A percentile compares a stretch with the other conserved stretches of the same genome.
Evolutionary conservation across 495 filamentous ascomycete species (phyloP).

Genomic region (Extremus antarcticus): DNA sequence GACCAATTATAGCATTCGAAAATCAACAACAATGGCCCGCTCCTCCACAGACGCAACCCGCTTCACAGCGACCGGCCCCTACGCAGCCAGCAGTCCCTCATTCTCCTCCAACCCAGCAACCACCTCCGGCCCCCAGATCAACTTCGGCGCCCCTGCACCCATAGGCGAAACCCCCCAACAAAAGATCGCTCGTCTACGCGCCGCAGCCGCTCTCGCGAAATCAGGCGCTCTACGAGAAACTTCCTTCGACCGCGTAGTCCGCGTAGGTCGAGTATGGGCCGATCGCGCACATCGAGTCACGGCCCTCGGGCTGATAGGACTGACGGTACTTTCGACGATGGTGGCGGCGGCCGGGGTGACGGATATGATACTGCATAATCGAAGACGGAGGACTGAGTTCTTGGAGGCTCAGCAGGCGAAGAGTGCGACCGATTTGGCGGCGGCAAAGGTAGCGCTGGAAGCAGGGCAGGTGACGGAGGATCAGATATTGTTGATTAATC

Average conservation of each 20-base stretch:
- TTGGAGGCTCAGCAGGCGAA: slow-evolving; percentile 24
- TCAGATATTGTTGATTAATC: slow-evolving; percentile 26
- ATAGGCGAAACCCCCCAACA: slow-evolving; percentile 70
- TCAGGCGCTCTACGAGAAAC: slow-evolving; percentile 45
- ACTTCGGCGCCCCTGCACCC: slow-evolving; percentile 16
- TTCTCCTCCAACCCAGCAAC: slow-evolving; percentile 25
- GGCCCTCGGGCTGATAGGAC: slow-evolving; percentile 61
- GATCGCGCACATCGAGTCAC: slow-evolving; percentile 75
- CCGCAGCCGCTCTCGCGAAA: slow-evolving; percentile 61
- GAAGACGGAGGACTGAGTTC: slow-evolving; percentile 40
- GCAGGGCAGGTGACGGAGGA: slow-evolving; percentile 21
- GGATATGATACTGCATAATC: slow-evolving; percentile 84
- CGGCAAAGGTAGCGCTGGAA: slow-evolving; percentile 20
- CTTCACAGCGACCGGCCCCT: slow-evolving; percentile 86
- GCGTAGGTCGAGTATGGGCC: slow-evolving; percentile 58
- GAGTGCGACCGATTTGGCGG: slow-evolving; percentile 19
- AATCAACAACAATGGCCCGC: too few species aligned
- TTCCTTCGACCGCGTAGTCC: slow-evolving; percentile 57
- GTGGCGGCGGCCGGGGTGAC: slow-evolving; percentile 69
- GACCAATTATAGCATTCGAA: too few species aligned
- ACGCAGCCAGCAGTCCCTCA: slow-evolving; percentile 61
- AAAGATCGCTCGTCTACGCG: slow-evolving; percentile 77
- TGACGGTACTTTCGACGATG: slow-evolving; percentile 60
- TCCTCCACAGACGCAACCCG: slow-evolving; percentile 87
- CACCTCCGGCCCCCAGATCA: slow-evolving; percentile 19